Conservation (phyloP, 352 stramenopile species). For the Phytophthora brassicae region DNA sequence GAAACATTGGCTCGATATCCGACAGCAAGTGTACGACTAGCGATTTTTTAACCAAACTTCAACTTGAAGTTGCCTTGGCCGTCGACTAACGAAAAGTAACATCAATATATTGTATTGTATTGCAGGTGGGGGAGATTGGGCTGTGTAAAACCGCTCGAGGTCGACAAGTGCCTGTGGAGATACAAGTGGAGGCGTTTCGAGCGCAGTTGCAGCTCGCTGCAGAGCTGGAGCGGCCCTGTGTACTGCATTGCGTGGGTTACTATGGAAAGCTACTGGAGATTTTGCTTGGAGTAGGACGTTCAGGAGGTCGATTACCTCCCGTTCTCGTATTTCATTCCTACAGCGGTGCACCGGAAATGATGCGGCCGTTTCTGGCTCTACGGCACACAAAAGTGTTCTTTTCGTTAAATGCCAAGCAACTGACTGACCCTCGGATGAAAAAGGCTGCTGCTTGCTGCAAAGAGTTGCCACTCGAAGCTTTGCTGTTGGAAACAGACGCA, state of each 20-base stretch:
- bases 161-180: constrained; percentile 35
- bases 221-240: constrained; percentile 52
- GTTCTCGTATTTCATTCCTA: constrained; percentile 73
- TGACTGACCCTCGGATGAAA: constrained; percentile 36
- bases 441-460: constrained; percentile 47
- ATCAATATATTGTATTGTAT: constrained; percentile 1
- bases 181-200: constrained; percentile 54
- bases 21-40: constrained; percentile 46
- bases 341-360: constrained; percentile 55
- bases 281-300: constrained; percentile 23
- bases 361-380: constrained; percentile 50
- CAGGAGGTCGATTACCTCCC: constrained; percentile 37
- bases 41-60: constrained; percentile 14
- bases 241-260: constrained; percentile 76
- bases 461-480: constrained; percentile 39
- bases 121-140: constrained; percentile 75
- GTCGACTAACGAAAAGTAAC: neutral
- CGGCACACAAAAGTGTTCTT: constrained; percentile 55
- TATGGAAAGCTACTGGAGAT: constrained; percentile 72
- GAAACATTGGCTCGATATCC: constrained; percentile 41
- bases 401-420: constrained; percentile 75
- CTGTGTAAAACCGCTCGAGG: constrained; percentile 72
- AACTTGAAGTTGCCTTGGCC: constrained; percentile 31
- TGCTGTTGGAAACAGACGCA: constrained; percentile 77
- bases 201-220: constrained; percentile 54